Conservation (phyloP, 2,329 filamentous ascomycete genomes). For the Talaromyces sp. region DNA sequence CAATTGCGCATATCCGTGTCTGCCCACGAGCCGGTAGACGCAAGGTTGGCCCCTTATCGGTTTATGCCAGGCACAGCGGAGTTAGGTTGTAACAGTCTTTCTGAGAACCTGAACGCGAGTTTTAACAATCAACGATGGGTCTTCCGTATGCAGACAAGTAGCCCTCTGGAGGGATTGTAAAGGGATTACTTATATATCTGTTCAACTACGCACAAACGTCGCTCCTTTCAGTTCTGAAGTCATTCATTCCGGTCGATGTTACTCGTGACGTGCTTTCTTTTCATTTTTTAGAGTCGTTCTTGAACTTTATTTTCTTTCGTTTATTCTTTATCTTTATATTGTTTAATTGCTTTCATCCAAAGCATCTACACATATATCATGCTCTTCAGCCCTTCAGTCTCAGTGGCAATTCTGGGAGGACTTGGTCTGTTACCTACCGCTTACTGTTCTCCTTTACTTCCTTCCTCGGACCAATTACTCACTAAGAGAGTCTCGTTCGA, state of each 20-base stretch:
- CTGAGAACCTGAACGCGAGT: not conserved
- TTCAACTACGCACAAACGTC: not conserved
- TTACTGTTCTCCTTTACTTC: not conserved
- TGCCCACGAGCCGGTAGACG: slow-evolving; percentile 1
- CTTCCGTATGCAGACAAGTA: slow-evolving; percentile 1
- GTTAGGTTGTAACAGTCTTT: not conserved
- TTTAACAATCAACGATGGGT: not conserved
- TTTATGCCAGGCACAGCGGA: not conserved
- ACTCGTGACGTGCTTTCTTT: not conserved
- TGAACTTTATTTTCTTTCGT: not conserved
- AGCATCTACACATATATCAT: not conserved
- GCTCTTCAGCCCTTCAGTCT: not conserved
- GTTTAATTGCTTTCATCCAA: not conserved
- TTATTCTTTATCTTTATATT: not conserved
- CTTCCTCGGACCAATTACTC: not conserved
- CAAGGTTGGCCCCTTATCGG: slow-evolving; percentile 10
- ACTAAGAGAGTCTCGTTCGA: not conserved
- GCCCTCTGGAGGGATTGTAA: not conserved
- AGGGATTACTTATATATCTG: not conserved
- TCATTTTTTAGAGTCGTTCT: not conserved
- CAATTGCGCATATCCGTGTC: not conserved
- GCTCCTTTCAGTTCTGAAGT: not conserved
- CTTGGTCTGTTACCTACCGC: slow-evolving; percentile 6
- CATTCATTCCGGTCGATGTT: slow-evolving; percentile 10
- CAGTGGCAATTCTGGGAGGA: slow-evolving; percentile 9